Evolutionary conservation across 495 filamentous ascomycete genomes (phyloP).

Genomic region (Annulohypoxylon maeteangense): DNA sequence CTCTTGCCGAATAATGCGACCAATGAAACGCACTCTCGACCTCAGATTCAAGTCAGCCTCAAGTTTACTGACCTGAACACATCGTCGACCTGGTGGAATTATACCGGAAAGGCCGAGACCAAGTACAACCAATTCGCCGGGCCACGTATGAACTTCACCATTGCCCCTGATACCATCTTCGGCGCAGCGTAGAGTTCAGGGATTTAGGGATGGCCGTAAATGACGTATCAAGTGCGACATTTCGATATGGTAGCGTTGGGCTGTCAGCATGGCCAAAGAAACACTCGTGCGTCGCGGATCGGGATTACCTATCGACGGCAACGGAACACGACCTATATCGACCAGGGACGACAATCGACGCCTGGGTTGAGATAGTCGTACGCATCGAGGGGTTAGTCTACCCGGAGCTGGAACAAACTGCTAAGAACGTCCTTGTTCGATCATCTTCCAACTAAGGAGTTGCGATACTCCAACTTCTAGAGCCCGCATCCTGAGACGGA

Average conservation of each 20-base stretch:
- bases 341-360: slow-evolving; percentile 1
- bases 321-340: background rate
- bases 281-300: slow-evolving; percentile 27
- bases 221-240: slow-evolving; percentile 29
- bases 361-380: background rate
- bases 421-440: background rate
- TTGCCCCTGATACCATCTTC: slow-evolving; percentile 41
- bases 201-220: slow-evolving; percentile 15
- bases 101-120: slow-evolving; percentile 45
- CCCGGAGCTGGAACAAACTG: background rate
- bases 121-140: slow-evolving; percentile 42
- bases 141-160: slow-evolving; percentile 46
- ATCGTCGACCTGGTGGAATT: slow-evolving; percentile 48
- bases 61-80: slow-evolving; percentile 40
- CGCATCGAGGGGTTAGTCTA: background rate
- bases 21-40: slow-evolving; percentile 33
- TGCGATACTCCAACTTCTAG: background rate
- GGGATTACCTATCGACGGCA: slow-evolving; percentile 12
- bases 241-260: slow-evolving; percentile 11
- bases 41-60: slow-evolving; percentile 46
- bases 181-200: slow-evolving; percentile 43
- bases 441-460: background rate
- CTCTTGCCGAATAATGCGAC: slow-evolving; percentile 28
- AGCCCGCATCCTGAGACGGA: background rate
- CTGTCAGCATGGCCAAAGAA: slow-evolving; percentile 18